Evolutionary conservation across 495 filamentous ascomycete species (phyloP), one percentile per base, ranked within the genome.

Genomic region (Penicillium salamii): DNA sequence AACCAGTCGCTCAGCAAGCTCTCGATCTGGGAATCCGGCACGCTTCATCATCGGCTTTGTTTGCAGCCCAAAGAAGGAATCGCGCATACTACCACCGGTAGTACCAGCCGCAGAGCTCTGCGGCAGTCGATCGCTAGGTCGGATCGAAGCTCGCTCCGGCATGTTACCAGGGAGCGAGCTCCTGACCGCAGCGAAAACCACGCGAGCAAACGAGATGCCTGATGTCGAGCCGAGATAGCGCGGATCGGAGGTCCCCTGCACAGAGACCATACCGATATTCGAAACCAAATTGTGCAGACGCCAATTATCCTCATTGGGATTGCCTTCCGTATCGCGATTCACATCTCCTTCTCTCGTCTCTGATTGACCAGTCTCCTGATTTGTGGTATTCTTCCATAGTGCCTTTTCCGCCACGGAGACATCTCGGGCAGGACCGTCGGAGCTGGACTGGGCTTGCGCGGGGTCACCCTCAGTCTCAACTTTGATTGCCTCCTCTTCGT

Each of bases 151-250:
- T 20, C 82, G 82, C 53, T 89, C 87, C 2, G 85, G 80, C 26
- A 57, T 54, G 36, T 74, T 72, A 1, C 70, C 70, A 5, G 67
- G 62, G 1, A 95, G 85, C 0, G 88, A 91, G 47, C 85, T 90
- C 65, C 95, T 92, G 39, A 97, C 89, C 0, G 92, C 92, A 9
- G 92, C 91, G 60, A 96, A 95, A 19, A 97, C 91, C 7, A 97
- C 89, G 35, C 90, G 80, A 13, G 92, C 91, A 68, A 97, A 97
- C 1, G 91, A 95, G 33, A 97, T 92, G 3, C 92, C 92, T 7
- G 89, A 91, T 11, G 89, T 87, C 2, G 91, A 89, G 6, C 90
- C 90, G 2, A 95, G 75, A 66, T 89, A 90, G 47, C 89, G 83
- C 3, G 85, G 86, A 65, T 90, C 85, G 2, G 87, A 86, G 4